These are phyloP conservation scores for Biscogniauxia sp. DNA, from an alignment of 2,329 filamentous ascomycete species.

Conservation along the genomic window DNA sequence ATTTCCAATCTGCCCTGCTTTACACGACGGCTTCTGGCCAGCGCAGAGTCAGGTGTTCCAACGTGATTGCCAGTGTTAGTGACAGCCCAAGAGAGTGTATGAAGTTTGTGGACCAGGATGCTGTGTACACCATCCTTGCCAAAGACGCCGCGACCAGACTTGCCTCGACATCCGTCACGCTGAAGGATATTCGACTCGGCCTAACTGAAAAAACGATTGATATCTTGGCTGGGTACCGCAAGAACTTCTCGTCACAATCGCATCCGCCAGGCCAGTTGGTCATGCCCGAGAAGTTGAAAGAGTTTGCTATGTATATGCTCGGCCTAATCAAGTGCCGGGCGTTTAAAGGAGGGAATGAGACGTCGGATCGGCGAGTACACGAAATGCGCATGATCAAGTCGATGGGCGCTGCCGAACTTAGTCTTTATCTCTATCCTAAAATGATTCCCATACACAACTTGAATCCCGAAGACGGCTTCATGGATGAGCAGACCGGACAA, in stretches of 20 bases:
- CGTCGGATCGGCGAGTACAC: constrained; percentile 84
- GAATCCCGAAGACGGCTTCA: constrained; percentile 82
- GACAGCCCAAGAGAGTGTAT: constrained; percentile 80
- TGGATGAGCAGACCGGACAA: constrained; percentile 82
- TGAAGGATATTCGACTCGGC: constrained; percentile 82
- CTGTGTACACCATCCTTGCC: constrained; percentile 81
- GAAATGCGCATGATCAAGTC: constrained; percentile 87
- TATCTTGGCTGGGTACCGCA: constrained; percentile 86
- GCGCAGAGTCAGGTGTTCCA: constrained; percentile 86
- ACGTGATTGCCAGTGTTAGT: constrained; percentile 88
- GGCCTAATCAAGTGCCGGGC: constrained; percentile 85
- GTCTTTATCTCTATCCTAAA: constrained; percentile 89
- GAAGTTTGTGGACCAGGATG: constrained; percentile 95
- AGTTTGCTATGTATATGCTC: constrained; percentile 95
- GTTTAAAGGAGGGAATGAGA: constrained; percentile 89
- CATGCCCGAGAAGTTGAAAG: constrained; percentile 91
- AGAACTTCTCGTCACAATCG: constrained; percentile 77
- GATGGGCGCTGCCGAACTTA: constrained; percentile 83
- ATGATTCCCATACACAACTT: constrained; percentile 92
- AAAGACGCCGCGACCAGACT: constrained; percentile 93
- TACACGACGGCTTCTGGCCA: constrained; percentile 92
- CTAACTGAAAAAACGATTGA: constrained; percentile 92
- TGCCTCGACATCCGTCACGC: constrained; percentile 61
- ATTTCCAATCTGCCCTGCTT: constrained; percentile 92
- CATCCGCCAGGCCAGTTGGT: constrained; percentile 92